Conservation (phyloP, 176 grass and related monocot species). For the Zea luxurians region DNA sequence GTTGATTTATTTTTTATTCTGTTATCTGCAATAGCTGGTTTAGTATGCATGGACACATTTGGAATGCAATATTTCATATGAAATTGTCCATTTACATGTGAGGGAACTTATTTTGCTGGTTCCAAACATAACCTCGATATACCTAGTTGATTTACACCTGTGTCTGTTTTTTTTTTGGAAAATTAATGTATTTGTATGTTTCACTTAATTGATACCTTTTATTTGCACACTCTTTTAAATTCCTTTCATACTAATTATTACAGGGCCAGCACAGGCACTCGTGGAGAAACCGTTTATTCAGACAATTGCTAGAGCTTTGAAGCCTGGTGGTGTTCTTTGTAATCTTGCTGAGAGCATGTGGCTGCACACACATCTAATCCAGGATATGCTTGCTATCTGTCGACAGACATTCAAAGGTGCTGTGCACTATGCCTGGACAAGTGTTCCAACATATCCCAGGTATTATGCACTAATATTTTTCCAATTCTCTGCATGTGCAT, state of each 20-base stretch:
- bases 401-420: constrained; percentile 64
- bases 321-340: constrained; percentile 85
- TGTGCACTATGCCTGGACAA: constrained; percentile 84
- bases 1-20: background rate
- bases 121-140: background rate
- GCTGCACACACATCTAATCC: constrained; percentile 90
- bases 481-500: background rate
- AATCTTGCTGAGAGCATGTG: constrained; percentile 93
- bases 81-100: background rate
- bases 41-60: background rate
- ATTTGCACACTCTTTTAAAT: constrained; percentile 8
- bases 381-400: constrained; percentile 88
- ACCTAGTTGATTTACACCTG: background rate
- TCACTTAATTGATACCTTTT: background rate
- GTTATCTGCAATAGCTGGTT: background rate
- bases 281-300: constrained; percentile 93
- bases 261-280: constrained; percentile 83
- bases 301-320: constrained; percentile 76
- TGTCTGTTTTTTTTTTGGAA: background rate
- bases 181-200: background rate
- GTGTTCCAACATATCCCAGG: constrained; percentile 94
- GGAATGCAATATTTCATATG: background rate
- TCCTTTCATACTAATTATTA: constrained; percentile 16
- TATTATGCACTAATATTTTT: constrained; percentile 21
- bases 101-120: background rate